Percentiles rank a stretch among this genome's conserved stretches.
Evolutionary conservation across 2,329 filamentous ascomycete species (phyloP).

Genomic region (Trichoderma oligosporum): DNA sequence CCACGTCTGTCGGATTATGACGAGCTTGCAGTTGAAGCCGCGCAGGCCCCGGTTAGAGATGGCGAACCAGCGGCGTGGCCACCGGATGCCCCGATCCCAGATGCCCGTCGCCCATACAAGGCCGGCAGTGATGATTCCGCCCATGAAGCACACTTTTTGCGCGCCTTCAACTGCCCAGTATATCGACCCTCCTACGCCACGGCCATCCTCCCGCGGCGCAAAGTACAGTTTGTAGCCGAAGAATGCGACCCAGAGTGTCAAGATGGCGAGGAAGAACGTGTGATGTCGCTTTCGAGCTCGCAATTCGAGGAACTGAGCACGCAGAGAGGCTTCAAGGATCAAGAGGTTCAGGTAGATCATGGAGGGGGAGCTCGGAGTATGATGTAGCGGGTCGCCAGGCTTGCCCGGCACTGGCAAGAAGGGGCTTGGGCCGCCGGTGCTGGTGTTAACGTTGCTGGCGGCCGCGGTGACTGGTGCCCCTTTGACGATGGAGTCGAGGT

Average conservation of each 20-base stretch:
- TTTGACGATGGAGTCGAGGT: conserved; percentile 87
- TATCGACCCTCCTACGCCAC: conserved; percentile 83
- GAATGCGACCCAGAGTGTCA: conserved; percentile 74
- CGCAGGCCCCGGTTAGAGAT: conserved; percentile 86
- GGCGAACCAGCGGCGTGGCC: conserved; percentile 87
- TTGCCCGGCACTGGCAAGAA: conserved; percentile 44
- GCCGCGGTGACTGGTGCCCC: conserved; percentile 70
- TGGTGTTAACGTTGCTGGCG: conserved; percentile 46
- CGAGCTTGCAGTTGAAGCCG: conserved; percentile 93
- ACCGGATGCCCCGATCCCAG: conserved; percentile 91
- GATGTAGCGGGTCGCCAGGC: conserved; percentile 67
- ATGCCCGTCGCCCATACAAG: conserved; percentile 93
- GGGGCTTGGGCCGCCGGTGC: conserved; percentile 41
- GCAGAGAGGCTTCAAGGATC: conserved; percentile 90
- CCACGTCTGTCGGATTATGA: conserved; percentile 79
- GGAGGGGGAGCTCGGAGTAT: conserved; percentile 82
- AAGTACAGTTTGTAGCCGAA: conserved; percentile 91
- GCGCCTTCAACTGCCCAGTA: conserved; percentile 94
- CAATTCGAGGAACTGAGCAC: conserved; percentile 87
- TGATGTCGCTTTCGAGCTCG: conserved; percentile 86
- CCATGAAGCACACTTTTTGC: conserved; percentile 88
- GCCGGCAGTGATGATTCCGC: conserved; percentile 79
- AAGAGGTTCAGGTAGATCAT: conserved; percentile 98
- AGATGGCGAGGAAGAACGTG: conserved; percentile 80
- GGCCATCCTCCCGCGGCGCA: conserved; percentile 91